Evolutionary conservation across 2,329 filamentous ascomycete genomes (phyloP).

Genomic region (Cercospora zeina): DNA sequence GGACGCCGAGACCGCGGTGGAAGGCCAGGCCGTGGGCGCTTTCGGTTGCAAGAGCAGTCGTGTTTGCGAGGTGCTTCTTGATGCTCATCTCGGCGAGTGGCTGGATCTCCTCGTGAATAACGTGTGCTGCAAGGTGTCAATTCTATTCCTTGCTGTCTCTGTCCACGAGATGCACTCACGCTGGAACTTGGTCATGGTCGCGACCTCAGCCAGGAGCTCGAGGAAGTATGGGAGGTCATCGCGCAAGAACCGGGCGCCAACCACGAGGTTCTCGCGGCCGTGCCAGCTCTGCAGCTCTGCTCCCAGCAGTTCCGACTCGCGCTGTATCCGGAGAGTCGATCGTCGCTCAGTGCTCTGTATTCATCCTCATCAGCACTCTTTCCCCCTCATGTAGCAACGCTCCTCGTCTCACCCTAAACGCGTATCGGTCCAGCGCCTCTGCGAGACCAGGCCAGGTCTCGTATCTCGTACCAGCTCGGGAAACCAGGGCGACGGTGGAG

Average conservation of each 20-base stretch:
- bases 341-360: constrained; percentile 77
- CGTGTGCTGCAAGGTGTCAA: constrained; percentile 64
- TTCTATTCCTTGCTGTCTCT: constrained; percentile 13
- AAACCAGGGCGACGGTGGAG: constrained; percentile 84
- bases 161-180: constrained; percentile 46
- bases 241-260: constrained; percentile 92
- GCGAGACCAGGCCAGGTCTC: constrained; percentile 86
- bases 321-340: constrained; percentile 86
- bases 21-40: constrained; percentile 84
- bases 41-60: constrained; percentile 74
- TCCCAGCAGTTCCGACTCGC: constrained; percentile 93
- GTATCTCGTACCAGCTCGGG: constrained; percentile 92
- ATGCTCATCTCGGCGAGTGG: constrained; percentile 75
- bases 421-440: constrained; percentile 88
- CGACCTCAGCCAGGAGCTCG: constrained; percentile 90
- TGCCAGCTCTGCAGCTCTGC: constrained; percentile 85
- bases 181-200: constrained; percentile 82
- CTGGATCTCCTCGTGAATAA: constrained; percentile 86
- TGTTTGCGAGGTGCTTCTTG: constrained; percentile 64
- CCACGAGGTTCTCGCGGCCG: constrained; percentile 86
- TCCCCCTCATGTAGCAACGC: constrained; percentile 6
- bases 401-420: constrained; percentile 75
- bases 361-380: constrained; percentile 25
- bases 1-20: constrained; percentile 85
- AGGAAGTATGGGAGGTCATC: constrained; percentile 97